These are phyloP conservation scores for Dactylis glomerata DNA, from an alignment of 176 grass and related monocot genomes.

Conservation along the genomic window DNA sequence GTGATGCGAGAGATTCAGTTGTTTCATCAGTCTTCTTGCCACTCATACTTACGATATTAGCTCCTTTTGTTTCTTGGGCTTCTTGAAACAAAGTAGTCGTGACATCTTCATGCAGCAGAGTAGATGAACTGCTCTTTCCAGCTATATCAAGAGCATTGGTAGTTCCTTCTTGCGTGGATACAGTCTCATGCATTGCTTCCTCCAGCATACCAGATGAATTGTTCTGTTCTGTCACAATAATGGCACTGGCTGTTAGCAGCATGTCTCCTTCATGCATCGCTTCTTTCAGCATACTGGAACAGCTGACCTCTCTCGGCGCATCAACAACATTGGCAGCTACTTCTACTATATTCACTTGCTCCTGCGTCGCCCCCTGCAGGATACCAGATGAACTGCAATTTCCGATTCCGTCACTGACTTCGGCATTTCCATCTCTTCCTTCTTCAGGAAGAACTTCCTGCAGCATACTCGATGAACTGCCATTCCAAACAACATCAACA, in stretches of 20 bases:
- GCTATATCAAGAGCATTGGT: conserved; percentile 8
- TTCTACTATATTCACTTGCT: not conserved
- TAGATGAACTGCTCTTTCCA: conserved; percentile 30
- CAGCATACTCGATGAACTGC: not conserved
- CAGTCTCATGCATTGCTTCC: conserved; percentile 15
- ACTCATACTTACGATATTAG: conserved; percentile 7
- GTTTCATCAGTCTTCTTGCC: conserved; percentile 27
- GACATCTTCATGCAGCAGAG: conserved; percentile 34
- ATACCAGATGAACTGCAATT: conserved; percentile 11
- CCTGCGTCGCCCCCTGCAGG: not conserved
- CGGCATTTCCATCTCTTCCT: not conserved
- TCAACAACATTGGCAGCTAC: conserved; percentile 3
- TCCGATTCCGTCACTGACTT: not conserved
- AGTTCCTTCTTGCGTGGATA: not conserved
- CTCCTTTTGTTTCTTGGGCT: conserved; percentile 18
- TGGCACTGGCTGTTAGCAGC: not conserved
- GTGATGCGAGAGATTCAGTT: not conserved
- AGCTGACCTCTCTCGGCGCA: not conserved
- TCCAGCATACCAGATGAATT: not conserved
- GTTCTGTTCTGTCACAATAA: not conserved
- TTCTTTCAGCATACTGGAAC: conserved; percentile 28
- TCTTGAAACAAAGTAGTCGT: conserved; percentile 10
- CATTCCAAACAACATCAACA: not conserved
- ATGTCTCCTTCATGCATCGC: conserved; percentile 24
- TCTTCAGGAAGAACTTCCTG: conserved; percentile 29